Percentiles rank a stretch among this genome's conserved stretches.
These are phyloP conservation scores for Nicotiana sylvestris DNA, from an alignment of 257 asterid genomes.

Conservation along the genomic window DNA sequence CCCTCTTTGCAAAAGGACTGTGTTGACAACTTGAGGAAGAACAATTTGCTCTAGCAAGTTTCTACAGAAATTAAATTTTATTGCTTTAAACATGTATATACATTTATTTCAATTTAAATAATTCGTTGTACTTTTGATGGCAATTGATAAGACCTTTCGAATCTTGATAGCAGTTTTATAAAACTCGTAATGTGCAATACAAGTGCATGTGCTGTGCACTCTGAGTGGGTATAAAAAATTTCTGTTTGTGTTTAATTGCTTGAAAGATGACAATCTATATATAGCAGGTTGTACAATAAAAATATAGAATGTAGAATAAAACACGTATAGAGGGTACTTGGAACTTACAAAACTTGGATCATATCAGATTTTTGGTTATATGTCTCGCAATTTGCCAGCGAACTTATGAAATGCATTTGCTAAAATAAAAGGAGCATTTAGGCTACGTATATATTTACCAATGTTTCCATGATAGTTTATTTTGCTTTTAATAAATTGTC, in stretches of 20 bases:
- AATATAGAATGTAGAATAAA: too few species aligned
- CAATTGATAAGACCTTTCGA: neutral
- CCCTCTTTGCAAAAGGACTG: conserved; percentile 2
- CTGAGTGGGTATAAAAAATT: neutral
- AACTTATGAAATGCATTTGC: neutral
- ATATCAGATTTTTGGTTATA: neutral
- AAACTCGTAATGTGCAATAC: neutral
- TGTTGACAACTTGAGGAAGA: neutral
- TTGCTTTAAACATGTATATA: neutral
- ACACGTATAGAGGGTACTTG: too few species aligned
- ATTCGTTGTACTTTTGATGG: neutral
- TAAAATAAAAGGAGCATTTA: neutral
- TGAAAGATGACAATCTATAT: neutral
- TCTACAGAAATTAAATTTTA: neutral
- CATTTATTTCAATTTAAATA: too few species aligned
- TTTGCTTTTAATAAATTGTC: neutral
- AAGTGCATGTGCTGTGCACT: neutral
- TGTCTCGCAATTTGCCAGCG: neutral
- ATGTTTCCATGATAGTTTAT: neutral
- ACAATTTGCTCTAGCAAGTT: too few species aligned
- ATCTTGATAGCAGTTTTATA: neutral
- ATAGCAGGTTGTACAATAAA: neutral
- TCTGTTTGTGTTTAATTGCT: too few species aligned
- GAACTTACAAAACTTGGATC: too few species aligned
- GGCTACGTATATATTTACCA: neutral